Evolutionary conservation across 164 flowering plant species (phyloP).

Genomic region (Nymphaea thermarum): DNA sequence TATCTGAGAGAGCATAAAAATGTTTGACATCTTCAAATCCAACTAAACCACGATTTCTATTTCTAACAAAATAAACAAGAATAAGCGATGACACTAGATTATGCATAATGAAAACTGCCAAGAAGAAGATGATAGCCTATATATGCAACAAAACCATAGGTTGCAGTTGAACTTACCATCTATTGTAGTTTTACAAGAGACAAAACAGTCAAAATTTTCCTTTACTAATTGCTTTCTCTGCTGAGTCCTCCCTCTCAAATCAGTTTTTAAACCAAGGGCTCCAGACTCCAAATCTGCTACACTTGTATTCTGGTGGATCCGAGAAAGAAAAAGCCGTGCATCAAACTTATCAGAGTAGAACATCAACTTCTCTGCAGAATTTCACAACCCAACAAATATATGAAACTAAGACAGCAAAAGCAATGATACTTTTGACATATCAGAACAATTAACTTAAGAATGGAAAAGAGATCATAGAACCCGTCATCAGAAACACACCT

Average conservation of each 20-base stretch:
- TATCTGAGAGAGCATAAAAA: slow-evolving; percentile 38
- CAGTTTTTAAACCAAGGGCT: slow-evolving; percentile 79
- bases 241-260: slow-evolving; percentile 81
- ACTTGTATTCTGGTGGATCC: slow-evolving; percentile 74
- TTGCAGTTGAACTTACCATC: slow-evolving; percentile 50
- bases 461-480: no score
- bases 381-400: not conserved
- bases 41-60: not conserved
- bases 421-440: not conserved
- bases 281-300: slow-evolving; percentile 93
- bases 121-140: not conserved
- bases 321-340: slow-evolving; percentile 79
- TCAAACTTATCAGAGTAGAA: slow-evolving; percentile 89
- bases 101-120: not conserved
- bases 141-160: not conserved
- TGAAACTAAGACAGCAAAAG: not conserved
- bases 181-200: slow-evolving; percentile 97
- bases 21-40: not conserved
- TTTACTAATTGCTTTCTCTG: slow-evolving; percentile 92
- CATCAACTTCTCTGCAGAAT: slow-evolving; percentile 67
- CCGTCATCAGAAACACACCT: no score
- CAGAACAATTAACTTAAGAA: no score
- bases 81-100: no score
- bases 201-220: slow-evolving; percentile 98
- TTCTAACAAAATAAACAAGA: not conserved